A percentile compares a stretch with the other conserved stretches of the same genome.
Evolutionary conservation across 2,329 filamentous ascomycete genomes (phyloP).

Genomic region (Aspergillus tamarii): DNA sequence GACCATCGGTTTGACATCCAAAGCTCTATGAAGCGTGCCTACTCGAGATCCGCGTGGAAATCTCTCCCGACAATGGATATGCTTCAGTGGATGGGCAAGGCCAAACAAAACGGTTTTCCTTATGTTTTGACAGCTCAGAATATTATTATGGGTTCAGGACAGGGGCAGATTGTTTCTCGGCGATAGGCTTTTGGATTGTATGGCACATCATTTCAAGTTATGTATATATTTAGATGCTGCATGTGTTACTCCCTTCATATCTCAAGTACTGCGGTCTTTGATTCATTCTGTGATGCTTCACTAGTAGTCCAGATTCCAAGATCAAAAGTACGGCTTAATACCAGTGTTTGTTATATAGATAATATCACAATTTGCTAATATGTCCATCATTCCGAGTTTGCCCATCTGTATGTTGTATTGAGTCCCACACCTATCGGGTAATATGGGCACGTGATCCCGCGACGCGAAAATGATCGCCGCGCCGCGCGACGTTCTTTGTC

Average conservation of each 20-base stretch:
- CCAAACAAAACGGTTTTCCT: neutral
- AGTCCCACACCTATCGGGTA: neutral
- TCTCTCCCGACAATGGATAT: neutral
- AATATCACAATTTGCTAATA: no score
- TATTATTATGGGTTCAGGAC: neutral
- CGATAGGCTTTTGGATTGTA: neutral
- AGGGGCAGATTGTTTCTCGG: neutral
- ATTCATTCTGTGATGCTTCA: no score
- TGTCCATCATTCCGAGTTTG: no score
- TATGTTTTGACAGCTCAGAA: neutral
- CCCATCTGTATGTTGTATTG: no score
- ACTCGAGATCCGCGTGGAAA: neutral
- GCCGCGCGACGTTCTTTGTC: conserved; percentile 15
- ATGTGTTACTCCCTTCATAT: no score
- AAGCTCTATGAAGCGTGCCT: neutral
- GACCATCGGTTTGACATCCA: neutral
- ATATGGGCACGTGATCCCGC: conserved; percentile 25
- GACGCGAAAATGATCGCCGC: conserved; percentile 21
- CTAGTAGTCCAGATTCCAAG: no score
- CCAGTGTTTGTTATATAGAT: no score
- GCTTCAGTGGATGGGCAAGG: neutral
- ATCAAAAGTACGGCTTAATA: no score
- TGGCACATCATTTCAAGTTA: no score
- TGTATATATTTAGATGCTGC: no score
- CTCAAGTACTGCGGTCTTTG: no score